A percentile compares a stretch with the other conserved stretches of the same genome.
These are phyloP conservation scores for Musa itinerans DNA, from an alignment of 176 grass and related monocot genomes.

Conservation along the genomic window DNA sequence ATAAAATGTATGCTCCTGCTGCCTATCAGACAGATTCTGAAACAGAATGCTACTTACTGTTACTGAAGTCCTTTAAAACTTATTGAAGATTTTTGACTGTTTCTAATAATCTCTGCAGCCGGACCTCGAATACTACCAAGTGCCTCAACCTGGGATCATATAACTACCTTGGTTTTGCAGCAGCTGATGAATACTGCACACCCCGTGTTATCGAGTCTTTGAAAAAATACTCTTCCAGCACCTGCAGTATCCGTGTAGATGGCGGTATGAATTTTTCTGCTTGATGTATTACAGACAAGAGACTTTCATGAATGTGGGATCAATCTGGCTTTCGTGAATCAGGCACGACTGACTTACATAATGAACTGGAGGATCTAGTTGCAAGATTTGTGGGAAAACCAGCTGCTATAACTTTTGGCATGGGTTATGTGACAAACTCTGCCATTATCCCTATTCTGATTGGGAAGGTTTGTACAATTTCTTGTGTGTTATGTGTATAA, in stretches of 20 bases:
- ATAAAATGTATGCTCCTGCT: not conserved
- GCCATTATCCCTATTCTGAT: constrained; percentile 61
- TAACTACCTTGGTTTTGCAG: constrained; percentile 89
- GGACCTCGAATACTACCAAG: constrained; percentile 47
- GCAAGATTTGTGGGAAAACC: constrained; percentile 74
- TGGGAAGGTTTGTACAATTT: constrained; percentile 54
- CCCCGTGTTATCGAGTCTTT: constrained; percentile 64
- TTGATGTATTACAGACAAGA: not conserved
- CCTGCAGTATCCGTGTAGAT: constrained; percentile 67
- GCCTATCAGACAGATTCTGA: not conserved
- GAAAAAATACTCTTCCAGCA: constrained; percentile 70
- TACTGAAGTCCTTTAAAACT: not conserved
- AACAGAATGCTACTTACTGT: not conserved
- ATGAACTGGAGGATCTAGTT: constrained; percentile 53
- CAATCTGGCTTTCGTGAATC: constrained; percentile 4
- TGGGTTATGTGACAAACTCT: constrained; percentile 82
- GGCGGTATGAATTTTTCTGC: constrained; percentile 32
- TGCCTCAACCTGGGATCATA: constrained; percentile 83
- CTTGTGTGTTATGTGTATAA: not conserved
- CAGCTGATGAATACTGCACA: constrained; percentile 88
- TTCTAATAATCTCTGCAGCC: constrained; percentile 21
- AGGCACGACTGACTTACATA: constrained; percentile 70
- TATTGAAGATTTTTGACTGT: not conserved
- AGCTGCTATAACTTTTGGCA: constrained; percentile 65
- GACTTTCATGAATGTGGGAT: not conserved